Percentiles rank a stretch among this genome's conserved stretches.
Evolutionary conservation across 345 rosid species (phyloP).

Genomic region (Conringia planisiliqua): DNA sequence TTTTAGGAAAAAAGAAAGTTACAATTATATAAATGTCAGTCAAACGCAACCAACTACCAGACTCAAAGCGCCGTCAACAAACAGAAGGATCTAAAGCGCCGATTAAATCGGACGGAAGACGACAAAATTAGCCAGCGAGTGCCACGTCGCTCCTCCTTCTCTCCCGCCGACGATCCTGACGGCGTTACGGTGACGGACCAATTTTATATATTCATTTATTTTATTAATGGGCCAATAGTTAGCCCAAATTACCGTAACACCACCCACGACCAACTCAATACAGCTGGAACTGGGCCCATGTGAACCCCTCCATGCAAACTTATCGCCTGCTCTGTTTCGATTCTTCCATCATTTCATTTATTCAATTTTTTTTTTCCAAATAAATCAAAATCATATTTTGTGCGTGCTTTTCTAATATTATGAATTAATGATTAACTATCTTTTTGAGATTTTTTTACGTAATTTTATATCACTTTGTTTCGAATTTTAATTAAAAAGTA

Average conservation of each 20-base stretch:
- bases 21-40: constrained; percentile 4
- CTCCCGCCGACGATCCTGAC: constrained; percentile 35
- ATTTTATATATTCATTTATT: neutral
- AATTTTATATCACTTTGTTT: neutral
- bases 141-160: constrained; percentile 33
- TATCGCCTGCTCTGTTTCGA: constrained; percentile 22
- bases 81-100: constrained; percentile 34
- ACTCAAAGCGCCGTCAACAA: constrained; percentile 27
- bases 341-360: neutral
- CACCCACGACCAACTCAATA: constrained; percentile 31
- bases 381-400: neutral
- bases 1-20: neutral
- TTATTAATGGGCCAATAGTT: constrained; percentile 16
- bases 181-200: constrained; percentile 23
- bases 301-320: constrained; percentile 34
- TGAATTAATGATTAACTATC: neutral
- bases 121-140: constrained; percentile 31
- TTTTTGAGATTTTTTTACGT: neutral
- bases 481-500: neutral
- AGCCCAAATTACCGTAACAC: constrained; percentile 30
- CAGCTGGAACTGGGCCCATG: constrained; percentile 35
- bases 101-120: constrained; percentile 31
- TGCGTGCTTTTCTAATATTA: neutral
- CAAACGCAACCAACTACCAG: constrained; percentile 20
- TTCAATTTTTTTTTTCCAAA: neutral